A percentile compares a stretch with the other conserved stretches of the same genome.
phyloP scores from a whole-genome alignment of 257 asterid species.

The Solanum neorickii region DNA sequence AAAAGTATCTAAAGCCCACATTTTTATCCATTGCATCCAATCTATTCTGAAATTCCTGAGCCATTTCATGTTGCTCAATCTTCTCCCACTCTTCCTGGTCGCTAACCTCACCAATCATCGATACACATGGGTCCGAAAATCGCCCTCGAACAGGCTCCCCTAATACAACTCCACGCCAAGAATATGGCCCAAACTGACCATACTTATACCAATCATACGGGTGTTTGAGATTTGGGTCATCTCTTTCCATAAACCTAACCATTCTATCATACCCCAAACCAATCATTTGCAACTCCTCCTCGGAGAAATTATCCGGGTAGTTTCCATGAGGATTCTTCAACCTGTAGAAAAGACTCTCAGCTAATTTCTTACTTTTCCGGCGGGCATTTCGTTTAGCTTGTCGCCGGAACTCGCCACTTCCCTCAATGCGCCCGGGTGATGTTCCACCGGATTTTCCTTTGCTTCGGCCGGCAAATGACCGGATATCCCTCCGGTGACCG shows the following conservation, averaged over 20 bases:
- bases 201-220: constrained; percentile 94
- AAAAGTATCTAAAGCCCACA: constrained; percentile 39
- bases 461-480: constrained; percentile 75
- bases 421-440: constrained; percentile 66
- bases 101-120: constrained; percentile 70
- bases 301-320: constrained; percentile 68
- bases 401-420: constrained; percentile 58
- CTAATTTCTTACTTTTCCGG: constrained; percentile 43
- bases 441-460: constrained; percentile 52
- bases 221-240: constrained; percentile 89
- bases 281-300: constrained; percentile 88
- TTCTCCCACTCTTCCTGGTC: constrained; percentile 95
- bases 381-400: constrained; percentile 67
- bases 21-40: constrained; percentile 49
- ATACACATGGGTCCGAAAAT: constrained; percentile 61
- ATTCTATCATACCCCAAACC: constrained; percentile 88
- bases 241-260: constrained; percentile 86
- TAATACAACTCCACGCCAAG: constrained; percentile 93
- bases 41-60: constrained; percentile 47
- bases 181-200: constrained; percentile 91
- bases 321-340: constrained; percentile 77
- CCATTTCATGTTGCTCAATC: constrained; percentile 86
- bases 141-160: constrained; percentile 87
- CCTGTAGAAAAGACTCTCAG: constrained; percentile 73
- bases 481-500: constrained; percentile 31